phyloP scores from a whole-genome alignment of 179 eudicot genomes.

The Vitellaria paradoxa region DNA sequence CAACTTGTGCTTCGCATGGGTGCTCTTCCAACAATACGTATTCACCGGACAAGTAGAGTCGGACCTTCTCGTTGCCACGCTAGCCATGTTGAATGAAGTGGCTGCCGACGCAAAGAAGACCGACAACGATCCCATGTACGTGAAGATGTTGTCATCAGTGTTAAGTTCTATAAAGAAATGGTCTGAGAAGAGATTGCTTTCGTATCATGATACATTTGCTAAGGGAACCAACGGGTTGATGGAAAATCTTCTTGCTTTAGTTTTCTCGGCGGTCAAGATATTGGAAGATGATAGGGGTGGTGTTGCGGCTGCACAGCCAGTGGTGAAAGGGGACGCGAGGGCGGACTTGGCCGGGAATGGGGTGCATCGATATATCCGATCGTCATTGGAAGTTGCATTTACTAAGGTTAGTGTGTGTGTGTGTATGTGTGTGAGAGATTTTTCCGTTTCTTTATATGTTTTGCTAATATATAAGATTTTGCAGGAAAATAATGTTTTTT shows the following conservation, averaged over 20 bases:
- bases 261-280: conserved; percentile 50
- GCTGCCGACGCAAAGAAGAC: conserved; percentile 60
- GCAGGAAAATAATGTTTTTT: too few species aligned
- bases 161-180: conserved; percentile 56
- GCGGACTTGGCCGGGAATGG: conserved; percentile 36
- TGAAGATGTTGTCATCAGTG: conserved; percentile 51
- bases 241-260: conserved; percentile 68
- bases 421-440: background rate
- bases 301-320: conserved; percentile 26
- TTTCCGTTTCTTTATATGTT: too few species aligned
- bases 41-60: conserved; percentile 68
- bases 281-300: conserved; percentile 58
- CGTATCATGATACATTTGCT: conserved; percentile 50
- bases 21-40: conserved; percentile 67
- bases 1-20: conserved; percentile 81
- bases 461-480: too few species aligned
- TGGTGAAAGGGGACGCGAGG: conserved; percentile 30
- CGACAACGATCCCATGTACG: conserved; percentile 52
- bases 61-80: conserved; percentile 61
- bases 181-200: conserved; percentile 64
- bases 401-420: conserved; percentile 41
- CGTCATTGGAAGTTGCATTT: conserved; percentile 68
- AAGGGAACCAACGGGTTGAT: conserved; percentile 38
- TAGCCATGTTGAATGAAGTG: conserved; percentile 66
- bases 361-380: conserved; percentile 70